Base-by-base conservation (phyloP, 352 stramenopile species). In the Saprolegnia parasitica region DNA sequence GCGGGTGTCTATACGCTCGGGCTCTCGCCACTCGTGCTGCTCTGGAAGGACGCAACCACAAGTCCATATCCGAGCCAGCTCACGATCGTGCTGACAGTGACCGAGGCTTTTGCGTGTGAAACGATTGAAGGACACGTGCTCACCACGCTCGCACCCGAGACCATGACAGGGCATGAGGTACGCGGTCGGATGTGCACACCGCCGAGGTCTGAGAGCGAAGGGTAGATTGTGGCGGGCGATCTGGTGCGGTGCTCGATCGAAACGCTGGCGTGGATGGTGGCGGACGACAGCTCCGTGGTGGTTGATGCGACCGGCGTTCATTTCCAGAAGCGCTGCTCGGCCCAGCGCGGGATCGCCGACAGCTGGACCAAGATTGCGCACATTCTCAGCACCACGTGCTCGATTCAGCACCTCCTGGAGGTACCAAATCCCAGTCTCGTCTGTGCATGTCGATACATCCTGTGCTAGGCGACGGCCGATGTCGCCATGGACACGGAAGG, bases 11-110 rank as follows among this genome's bases (percentile, higher is more conserved):
- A 97, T 67, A 82, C 91, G n/a, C 80, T 94, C 39, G 91, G 89
- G 0, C 74, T 96, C 6, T 92, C 90, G 11, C 88, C 91, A 2
- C 80, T 96, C 11, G 84, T 83, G 29, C 71, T 96, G n/a, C 77
- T 96, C 26, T 97, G 90, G 90, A 97, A 97, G 49, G 91, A 97
- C 70, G 73, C 76, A 13, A 75, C 76, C 39, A 95, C 87, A 24
- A 96, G 89, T 76, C 80, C 87, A 20, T 97, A 92, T 66, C 82
- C 79, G 8, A 74, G 86, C 5, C 91, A 88, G 60, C 82, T 84
- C 4, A 87, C 76, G 18, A 88, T 96, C 23, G 83, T 95, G 2
- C 67, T 96, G 68, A 78, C 76, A 2, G 64, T 96, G 0, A 77
- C 89, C 39, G 74, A 55, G 4, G 74, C 72, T 10, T 67, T 73